Conservation (phyloP, 108 stramenopile species). For the Nitzschia palea region DNA sequence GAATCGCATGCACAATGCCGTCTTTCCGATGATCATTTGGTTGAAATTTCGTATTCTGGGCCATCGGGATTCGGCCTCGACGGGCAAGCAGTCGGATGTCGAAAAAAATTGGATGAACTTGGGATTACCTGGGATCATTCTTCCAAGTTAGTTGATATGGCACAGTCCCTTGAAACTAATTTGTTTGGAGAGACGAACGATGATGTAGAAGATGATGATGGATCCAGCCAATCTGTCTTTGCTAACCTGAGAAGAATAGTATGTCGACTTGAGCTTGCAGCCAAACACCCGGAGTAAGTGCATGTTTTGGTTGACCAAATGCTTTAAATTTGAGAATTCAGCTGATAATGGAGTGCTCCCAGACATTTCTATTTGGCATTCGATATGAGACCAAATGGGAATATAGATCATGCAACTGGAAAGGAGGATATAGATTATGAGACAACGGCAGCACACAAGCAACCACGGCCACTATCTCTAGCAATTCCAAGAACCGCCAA, state of each 20-base stretch:
- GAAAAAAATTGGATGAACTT: slow-evolving; percentile 41
- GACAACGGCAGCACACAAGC: slow-evolving; percentile 22
- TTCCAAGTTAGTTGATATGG: slow-evolving; percentile 2
- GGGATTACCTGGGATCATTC: slow-evolving; percentile 15
- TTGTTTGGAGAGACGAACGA: slow-evolving; percentile 14
- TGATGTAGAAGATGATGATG: neutral
- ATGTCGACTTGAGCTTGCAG: slow-evolving; percentile 33
- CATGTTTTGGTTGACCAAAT: neutral
- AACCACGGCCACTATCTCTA: slow-evolving; percentile 50
- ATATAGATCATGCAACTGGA: slow-evolving; percentile 55
- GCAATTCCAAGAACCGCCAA: slow-evolving; percentile 39
- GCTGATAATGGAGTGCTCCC: too few relatives aligned
- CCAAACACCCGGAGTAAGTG: slow-evolving; percentile 45
- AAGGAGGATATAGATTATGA: slow-evolving; percentile 18
- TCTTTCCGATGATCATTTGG: slow-evolving; percentile 58
- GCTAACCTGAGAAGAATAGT: too few relatives aligned
- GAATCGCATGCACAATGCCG: slow-evolving; percentile 49
- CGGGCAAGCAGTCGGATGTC: slow-evolving; percentile 61
- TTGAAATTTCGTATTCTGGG: slow-evolving; percentile 59
- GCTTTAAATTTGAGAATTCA: too few relatives aligned
- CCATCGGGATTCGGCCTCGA: slow-evolving; percentile 57
- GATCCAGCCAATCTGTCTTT: slow-evolving; percentile 9
- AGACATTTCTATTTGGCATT: slow-evolving; percentile 57
- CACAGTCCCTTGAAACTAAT: slow-evolving; percentile 20
- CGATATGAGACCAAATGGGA: slow-evolving; percentile 56